These are phyloP conservation scores for Lathyrus sativus DNA, from an alignment of 306 rosid genomes.

Conservation along the genomic window DNA sequence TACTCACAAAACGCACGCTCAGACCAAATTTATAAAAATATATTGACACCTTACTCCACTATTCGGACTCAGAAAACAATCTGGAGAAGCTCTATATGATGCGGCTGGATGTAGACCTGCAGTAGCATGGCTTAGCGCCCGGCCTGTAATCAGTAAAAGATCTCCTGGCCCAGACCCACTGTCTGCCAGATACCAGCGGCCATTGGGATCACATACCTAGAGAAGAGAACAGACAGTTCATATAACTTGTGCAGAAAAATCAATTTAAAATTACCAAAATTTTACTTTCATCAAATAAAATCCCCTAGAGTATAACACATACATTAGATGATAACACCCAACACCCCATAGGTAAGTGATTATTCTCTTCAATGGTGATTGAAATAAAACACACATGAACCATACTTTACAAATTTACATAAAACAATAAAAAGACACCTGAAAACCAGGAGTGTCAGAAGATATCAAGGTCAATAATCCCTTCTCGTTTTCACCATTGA, in stretches of 20 bases:
- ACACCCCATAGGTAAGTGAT: background rate
- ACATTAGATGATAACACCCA: background rate
- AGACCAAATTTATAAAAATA: background rate
- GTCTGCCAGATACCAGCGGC: conserved; percentile 96
- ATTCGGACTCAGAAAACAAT: conserved; percentile 55
- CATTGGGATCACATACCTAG: conserved; percentile 89
- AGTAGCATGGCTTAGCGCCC: conserved; percentile 89
- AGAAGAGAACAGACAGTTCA: conserved; percentile 38
- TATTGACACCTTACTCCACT: conserved; percentile 66
- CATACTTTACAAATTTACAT: conserved; percentile 30
- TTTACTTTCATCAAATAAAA: conserved; percentile 19
- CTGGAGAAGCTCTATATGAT: conserved; percentile 73
- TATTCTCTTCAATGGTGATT: conserved; percentile 1
- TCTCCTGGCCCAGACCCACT: conserved; percentile 77
- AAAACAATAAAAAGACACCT: conserved; percentile 60
- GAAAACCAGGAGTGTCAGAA: conserved; percentile 89
- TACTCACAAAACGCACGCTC: background rate
- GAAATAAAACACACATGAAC: conserved; percentile 22
- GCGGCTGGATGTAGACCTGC: conserved; percentile 92
- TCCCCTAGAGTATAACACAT: conserved; percentile 9
- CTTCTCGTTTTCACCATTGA: conserved; percentile 84
- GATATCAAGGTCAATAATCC: conserved; percentile 87
- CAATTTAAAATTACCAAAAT: conserved; percentile 17
- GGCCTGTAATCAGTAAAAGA: conserved; percentile 89
- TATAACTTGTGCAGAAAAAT: background rate